Evolutionary conservation across 2,329 filamentous ascomycete species (phyloP), one percentile per base, ranked within the genome.

Genomic region (Tothia fuscella): DNA sequence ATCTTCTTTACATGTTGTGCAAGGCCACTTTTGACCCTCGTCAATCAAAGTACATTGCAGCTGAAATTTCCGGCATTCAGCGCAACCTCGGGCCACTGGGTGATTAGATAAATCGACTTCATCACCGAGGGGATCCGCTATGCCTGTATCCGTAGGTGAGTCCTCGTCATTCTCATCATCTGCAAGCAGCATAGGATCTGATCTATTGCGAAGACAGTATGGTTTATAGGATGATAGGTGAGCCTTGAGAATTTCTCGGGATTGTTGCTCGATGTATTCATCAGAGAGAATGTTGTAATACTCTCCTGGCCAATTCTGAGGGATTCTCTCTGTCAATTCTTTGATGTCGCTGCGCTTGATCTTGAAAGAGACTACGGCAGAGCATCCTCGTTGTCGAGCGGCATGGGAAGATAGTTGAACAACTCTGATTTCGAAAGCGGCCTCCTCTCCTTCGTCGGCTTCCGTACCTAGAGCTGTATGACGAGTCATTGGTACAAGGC

Each of bases 251-350:
- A 26, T 12, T 13, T 39, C 21, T 9, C 14, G 10, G 9, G 9
- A 29, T 29, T 29, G 26, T 29, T 29, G 26, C 37, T 28, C 13
- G 5, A 29, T 10, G 19, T 21, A 31, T 17, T 31, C 37, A 20
- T 40, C 37, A 3, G 22, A 16, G 9, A 40, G 25, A 5, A 20
- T 9, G 28, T 40, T 40, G 10, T 26, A 31, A 10, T 22, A 21
- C 10, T 29, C 37, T n/a, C 10, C 37, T 13, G 37, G 37, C 37
- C 37, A 40, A 31, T 40, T 21, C 16, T 40, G 25, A 7, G n/a
- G 37, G 19, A 40, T 21, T 10, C 13, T 31, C n/a, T 7, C 25
- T 12, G 26, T 28, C 25, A 40, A 31, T 16, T 22, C 26, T 31
- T 31, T 40, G 16, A 9, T 7, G 25, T 22, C 37, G 9, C 22